A percentile compares a stretch with the other conserved stretches of the same genome.
phyloP scores from a whole-genome alignment of 2,329 filamentous ascomycete genomes.

The Monosporascus sp. region DNA sequence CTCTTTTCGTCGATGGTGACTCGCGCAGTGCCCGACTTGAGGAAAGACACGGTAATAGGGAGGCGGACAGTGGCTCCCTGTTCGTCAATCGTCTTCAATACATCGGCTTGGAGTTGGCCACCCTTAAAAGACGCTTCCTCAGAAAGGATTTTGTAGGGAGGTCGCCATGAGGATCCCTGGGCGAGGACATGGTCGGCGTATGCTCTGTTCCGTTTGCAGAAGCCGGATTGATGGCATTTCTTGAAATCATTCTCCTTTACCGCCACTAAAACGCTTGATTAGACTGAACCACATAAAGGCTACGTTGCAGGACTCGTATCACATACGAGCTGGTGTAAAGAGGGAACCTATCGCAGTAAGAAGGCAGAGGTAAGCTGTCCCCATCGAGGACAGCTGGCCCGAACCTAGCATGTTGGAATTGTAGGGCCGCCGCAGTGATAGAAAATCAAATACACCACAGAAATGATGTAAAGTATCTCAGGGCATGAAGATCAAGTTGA shows the following conservation, averaged over 20 bases:
- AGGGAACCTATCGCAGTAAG: conserved; percentile 54
- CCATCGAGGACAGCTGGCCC: conserved; percentile 50
- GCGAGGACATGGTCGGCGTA: conserved; percentile 73
- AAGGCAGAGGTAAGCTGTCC: conserved; percentile 60
- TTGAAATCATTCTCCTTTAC: conserved; percentile 99
- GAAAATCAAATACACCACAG: no score
- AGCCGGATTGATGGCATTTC: conserved; percentile 90
- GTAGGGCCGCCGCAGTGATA: no score
- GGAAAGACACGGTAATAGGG: conserved; percentile 80
- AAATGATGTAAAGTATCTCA: no score
- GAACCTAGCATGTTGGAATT: conserved; percentile 42
- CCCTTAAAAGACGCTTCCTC: conserved; percentile 70
- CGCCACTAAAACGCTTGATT: conserved; percentile 46
- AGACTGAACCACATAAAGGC: neutral
- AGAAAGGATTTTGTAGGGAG: conserved; percentile 73
- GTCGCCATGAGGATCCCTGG: conserved; percentile 62
- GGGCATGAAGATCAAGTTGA: no score
- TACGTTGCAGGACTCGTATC: neutral
- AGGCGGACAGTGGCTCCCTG: conserved; percentile 67
- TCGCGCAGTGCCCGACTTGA: conserved; percentile 82
- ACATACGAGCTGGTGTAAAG: conserved; percentile 60
- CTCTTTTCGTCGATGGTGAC: conserved; percentile 89
- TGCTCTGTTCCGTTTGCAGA: conserved; percentile 91
- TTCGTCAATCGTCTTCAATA: conserved; percentile 72
- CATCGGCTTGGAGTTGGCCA: conserved; percentile 70